A percentile compares a stretch with the other conserved stretches of the same genome.
Evolutionary conservation across 2,329 filamentous ascomycete genomes (phyloP).

Genomic region (Myotisia sp.): DNA sequence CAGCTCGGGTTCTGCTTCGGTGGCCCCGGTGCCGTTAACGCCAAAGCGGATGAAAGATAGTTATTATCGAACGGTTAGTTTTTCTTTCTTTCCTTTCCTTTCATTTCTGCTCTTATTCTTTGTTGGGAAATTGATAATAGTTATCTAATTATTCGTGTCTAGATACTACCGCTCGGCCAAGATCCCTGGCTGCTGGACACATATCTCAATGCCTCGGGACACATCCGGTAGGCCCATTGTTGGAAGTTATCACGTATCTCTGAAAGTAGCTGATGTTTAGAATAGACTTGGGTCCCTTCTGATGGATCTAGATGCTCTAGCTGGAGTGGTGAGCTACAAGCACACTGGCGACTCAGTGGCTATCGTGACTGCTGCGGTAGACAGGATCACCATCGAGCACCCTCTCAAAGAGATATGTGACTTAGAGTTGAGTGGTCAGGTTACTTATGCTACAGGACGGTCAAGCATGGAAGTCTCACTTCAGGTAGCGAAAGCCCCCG

Average conservation of each 20-base stretch:
- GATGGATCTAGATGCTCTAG: slow-evolving; percentile 67
- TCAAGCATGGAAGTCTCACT: slow-evolving; percentile 62
- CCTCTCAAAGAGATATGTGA: slow-evolving; percentile 65
- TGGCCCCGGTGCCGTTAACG: slow-evolving; percentile 42
- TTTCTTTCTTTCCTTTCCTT: not conserved
- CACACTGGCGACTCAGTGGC: slow-evolving; percentile 51
- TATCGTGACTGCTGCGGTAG: slow-evolving; percentile 50
- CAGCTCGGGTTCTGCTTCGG: too few relatives aligned
- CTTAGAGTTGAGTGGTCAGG: slow-evolving; percentile 54
- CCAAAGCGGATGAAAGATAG: slow-evolving; percentile 59
- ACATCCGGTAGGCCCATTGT: slow-evolving; percentile 58
- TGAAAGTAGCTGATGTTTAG: slow-evolving; percentile 10
- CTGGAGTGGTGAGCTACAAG: slow-evolving; percentile 62
- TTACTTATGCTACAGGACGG: slow-evolving; percentile 57
- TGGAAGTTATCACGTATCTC: too few relatives aligned
- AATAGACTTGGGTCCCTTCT: slow-evolving; percentile 55
- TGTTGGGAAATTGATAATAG: not conserved
- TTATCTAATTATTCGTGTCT: slow-evolving; percentile 14
- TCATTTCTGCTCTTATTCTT: slow-evolving; percentile 9
- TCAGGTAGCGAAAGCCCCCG: slow-evolving; percentile 54
- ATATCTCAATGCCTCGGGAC: slow-evolving; percentile 61
- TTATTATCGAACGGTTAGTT: slow-evolving; percentile 50
- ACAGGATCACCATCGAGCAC: slow-evolving; percentile 53
- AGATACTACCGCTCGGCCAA: slow-evolving; percentile 53
- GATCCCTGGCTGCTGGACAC: slow-evolving; percentile 66